Base-by-base conservation (phyloP, 495 filamentous ascomycete species). In the Lasiosphaeriaceae sp. region DNA sequence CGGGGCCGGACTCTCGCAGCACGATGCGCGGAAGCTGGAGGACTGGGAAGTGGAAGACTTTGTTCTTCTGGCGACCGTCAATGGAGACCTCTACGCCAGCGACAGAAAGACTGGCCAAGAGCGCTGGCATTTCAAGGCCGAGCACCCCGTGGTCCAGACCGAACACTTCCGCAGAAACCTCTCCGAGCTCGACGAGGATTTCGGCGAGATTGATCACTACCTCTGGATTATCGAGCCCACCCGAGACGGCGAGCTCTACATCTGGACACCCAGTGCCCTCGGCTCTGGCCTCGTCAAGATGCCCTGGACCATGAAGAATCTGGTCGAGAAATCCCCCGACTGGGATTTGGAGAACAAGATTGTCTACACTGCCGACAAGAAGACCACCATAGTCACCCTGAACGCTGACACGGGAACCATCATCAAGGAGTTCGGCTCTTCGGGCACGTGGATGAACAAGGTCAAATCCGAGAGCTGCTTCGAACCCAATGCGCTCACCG, bases 11-110 rank as follows among this genome's bases (percentile, higher is more conserved):
- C 81, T 92, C 71, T 72, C 74, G 69, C 81, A 87, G 76, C 83
- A 88, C 83, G 84, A 83, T 83, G 92, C 92, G 90, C 92, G 92
- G 84, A 92, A 86, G 74, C 74, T 97, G 81, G 87, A 95, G 83
- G 94, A 97, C 69, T 97, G 92, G 92, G 90, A 96, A 84, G 92
- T 96, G 75, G 93, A 97, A 88, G 92, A 97, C 77, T 95, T 97
- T 85, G 89, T 97, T 72, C 88, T 98, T 78, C 77, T 98, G 87
- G 92, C 95, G 88, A 97, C 95, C 82, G 88, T 98, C 80, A 90
- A 97, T 79, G 94, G 94, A 77, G 89, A 88, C 59, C 84, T 98
- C 71, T 89, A 96, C 79, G 94, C 95, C 67, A 84, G 86, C 75
- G 91, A 97, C 76, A 82, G 94, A 62, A 89, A 88, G 69, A 92